Evolutionary conservation across 2,329 filamentous ascomycete species (phyloP), one percentile per base, ranked within the genome.

Genomic region (Colletotrichum tanaceti): DNA sequence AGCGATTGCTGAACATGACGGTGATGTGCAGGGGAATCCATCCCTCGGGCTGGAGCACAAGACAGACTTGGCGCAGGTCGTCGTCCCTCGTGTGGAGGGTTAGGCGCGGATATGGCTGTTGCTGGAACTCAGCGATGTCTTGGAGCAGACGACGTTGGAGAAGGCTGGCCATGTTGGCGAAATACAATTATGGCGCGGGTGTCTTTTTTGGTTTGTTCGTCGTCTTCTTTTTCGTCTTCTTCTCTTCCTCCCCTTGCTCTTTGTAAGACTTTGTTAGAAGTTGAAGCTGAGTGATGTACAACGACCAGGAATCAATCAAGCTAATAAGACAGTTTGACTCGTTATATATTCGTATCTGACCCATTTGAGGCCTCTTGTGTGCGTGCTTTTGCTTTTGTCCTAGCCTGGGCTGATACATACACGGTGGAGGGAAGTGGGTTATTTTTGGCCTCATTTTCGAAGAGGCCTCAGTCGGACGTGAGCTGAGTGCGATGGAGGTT

Each of bases 51-150:
- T 76, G 79, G 1, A 86, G 77, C 22, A 86, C 71, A 1, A 86
- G 75, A 54, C 84, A 86, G 5, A 79, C 80, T 2, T 69, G 53
- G 1, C 71, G 73, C 41, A 84, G 60, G 24, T 82, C 79, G n/a
- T 74, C 50, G 28, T 82, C 79, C n/a, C 74, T 47, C 1, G 80
- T 70, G 68, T 81, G 75, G 1, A 85, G 72, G n/a, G 70, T 63
- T 65, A 85, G 81, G 52, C 83, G 83, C 2, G 83, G 82, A 69
- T 85, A 85, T 0, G 83, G 83, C 49, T 81, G 74, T 28, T 76
- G 73, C 52, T 81, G 75, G 18, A 86, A 74, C 71, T 86, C 84
- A 13, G 78, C 77, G 38, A 86, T 80, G 61, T 86, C 84, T 28
- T 75, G 75, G 16, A 85, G 72, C 61, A 81, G 76, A 9, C 81